A percentile compares a stretch with the other conserved stretches of the same genome.
Evolutionary conservation across 495 filamentous ascomycete genomes (phyloP).

Genomic region (Tirmania nivea): DNA sequence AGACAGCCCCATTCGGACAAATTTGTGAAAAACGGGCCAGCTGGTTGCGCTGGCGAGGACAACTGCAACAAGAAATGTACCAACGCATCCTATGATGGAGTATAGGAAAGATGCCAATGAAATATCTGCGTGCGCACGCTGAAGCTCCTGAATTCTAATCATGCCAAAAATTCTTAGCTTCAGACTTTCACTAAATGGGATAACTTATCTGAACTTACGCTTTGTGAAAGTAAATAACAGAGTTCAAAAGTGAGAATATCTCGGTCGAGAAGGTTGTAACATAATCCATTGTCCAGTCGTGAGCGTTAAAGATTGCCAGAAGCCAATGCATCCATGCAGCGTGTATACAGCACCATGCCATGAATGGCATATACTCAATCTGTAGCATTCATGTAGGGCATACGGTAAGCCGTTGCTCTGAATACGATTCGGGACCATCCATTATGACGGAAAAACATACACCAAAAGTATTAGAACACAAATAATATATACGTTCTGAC

Average conservation of each 20-base stretch:
- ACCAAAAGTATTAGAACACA: constrained; percentile 36
- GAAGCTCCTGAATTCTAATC: constrained; percentile 35
- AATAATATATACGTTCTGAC: constrained; percentile 43
- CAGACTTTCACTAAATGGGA: not conserved
- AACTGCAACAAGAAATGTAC: constrained; percentile 46
- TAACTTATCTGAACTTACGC: constrained; percentile 18
- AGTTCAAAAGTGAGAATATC: constrained; percentile 26
- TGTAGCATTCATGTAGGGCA: constrained; percentile 9
- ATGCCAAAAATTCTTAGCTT: not conserved
- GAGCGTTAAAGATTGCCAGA: constrained; percentile 48
- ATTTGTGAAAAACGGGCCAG: constrained; percentile 47
- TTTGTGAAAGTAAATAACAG: constrained; percentile 36
- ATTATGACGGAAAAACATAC: constrained; percentile 18
- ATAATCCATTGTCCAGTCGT: constrained; percentile 60
- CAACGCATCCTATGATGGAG: constrained; percentile 46
- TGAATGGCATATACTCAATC: constrained; percentile 47
- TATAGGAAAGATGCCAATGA: constrained; percentile 52
- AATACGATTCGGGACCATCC: not conserved
- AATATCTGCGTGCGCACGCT: constrained; percentile 34
- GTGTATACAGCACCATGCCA: constrained; percentile 56
- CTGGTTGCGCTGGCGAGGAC: constrained; percentile 39
- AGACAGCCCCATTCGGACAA: constrained; percentile 39
- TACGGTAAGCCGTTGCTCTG: not conserved
- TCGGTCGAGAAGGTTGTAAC: constrained; percentile 52
- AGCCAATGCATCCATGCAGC: constrained; percentile 49